Evolutionary conservation across 202 grass and related monocot species (phyloP).

Genomic region (Setaria viridis): DNA sequence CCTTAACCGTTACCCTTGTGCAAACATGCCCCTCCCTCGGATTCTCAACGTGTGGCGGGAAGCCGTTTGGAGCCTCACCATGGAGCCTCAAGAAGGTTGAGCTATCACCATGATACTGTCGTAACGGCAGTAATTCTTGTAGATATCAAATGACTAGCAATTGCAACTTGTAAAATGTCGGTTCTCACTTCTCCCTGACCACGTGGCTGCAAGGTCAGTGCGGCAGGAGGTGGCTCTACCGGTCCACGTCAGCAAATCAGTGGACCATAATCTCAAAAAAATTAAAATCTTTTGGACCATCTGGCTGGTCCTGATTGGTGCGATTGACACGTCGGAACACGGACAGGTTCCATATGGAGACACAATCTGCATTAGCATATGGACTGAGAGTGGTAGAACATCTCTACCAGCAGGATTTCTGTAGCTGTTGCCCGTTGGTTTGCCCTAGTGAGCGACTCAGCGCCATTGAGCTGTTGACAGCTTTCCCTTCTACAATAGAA

Average conservation of each 20-base stretch:
- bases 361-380: not conserved
- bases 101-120: not conserved
- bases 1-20: not conserved
- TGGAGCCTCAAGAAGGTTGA: conserved; percentile 2
- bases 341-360: no score
- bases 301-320: conserved; percentile 3
- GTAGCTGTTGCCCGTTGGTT: conserved; percentile 7
- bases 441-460: not conserved
- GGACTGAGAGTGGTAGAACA: not conserved
- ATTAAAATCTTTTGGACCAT: not conserved
- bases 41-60: not conserved
- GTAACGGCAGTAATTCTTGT: not conserved
- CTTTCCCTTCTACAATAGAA: conserved; percentile 9
- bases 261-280: conserved; percentile 2
- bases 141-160: not conserved
- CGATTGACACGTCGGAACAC: conserved; percentile 7
- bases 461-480: conserved; percentile 3
- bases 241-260: conserved; percentile 19
- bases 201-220: not conserved
- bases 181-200: not conserved
- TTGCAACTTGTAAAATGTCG: conserved; percentile 9
- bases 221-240: not conserved
- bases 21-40: no score
- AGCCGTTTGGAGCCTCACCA: not conserved
- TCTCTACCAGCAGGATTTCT: conserved; percentile 23